Conservation (phyloP, 371 early-diverging fungal species). For the Circinella minor region DNA sequence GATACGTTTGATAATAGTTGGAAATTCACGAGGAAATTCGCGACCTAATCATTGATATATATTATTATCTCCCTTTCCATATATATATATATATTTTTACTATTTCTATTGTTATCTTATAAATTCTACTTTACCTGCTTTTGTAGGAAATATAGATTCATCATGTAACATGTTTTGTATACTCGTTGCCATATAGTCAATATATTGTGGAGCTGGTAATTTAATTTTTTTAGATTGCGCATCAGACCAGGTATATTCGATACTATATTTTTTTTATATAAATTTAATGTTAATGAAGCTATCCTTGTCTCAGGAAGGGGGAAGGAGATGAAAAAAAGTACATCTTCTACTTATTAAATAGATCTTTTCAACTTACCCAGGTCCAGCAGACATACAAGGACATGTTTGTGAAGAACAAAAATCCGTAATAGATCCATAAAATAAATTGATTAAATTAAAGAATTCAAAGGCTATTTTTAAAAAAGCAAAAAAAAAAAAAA, state of each 20-base stretch:
- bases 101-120: background rate
- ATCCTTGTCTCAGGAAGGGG: too few relatives aligned
- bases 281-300: background rate
- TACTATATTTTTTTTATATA: slow-evolving; percentile 35
- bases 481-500: too few relatives aligned
- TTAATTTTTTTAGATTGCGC: slow-evolving; percentile 81
- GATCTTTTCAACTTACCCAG: slow-evolving; percentile 58
- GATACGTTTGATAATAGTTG: slow-evolving; percentile 67
- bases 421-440: slow-evolving; percentile 90
- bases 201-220: slow-evolving; percentile 92
- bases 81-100: too few relatives aligned
- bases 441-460: slow-evolving; percentile 91
- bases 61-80: too few relatives aligned
- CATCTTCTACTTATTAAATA: too few relatives aligned
- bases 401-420: slow-evolving; percentile 86
- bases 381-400: slow-evolving; percentile 89
- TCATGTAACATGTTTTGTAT: slow-evolving; percentile 88
- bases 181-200: slow-evolving; percentile 91
- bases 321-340: too few relatives aligned
- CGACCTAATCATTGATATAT: slow-evolving; percentile 32
- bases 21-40: slow-evolving; percentile 87
- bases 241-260: slow-evolving; percentile 93
- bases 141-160: slow-evolving; percentile 87
- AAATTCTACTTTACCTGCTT: slow-evolving; percentile 38
- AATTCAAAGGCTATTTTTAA: slow-evolving; percentile 88